Evolutionary conservation across 306 rosid genomes (phyloP), one percentile per base, ranked within the genome.

Genomic region (Styphnolobium japonicum): DNA sequence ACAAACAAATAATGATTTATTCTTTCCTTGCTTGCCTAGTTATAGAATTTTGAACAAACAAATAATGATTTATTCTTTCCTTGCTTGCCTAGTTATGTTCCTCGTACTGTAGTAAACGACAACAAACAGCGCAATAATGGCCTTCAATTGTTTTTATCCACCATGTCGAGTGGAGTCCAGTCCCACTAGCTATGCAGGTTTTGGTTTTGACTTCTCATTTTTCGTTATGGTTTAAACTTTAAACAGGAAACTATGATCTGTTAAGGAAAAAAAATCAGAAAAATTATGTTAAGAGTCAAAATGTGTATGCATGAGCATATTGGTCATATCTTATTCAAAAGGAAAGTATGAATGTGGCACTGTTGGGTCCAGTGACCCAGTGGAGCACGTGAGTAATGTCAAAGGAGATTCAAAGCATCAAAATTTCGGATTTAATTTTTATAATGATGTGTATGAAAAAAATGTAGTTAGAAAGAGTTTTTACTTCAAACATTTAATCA

Each of bases 361-460:
- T 39, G 68, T 40, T 66, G 88, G 82, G 83, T 64, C 74, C 72
- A 57, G 69, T 60, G 21, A 56, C 25, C 56, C 18, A 77, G 69
- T 70, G 77, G 84, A 83, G 64, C 87, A 80, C 81, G 80, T 83
- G 89, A 57, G 33, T 2, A 70, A 16, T 74, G 85, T 85, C 88
- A 75, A 71, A 37, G 39, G 10, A 22, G 16, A 52, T 77, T 52
- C 34, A 83, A 80, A 73, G 49, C 66, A 67, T 69, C 62, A 12
- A 53, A n/a, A n/a, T n/a, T n/a, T n/a, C n/a, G n/a, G n/a, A n/a
- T n/a, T n/a, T n/a, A n/a, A n/a, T n/a, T n/a, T n/a, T n/a, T n/a
- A n/a, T n/a, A n/a, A n/a, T n/a, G n/a, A n/a, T n/a, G n/a, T n/a
- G n/a, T n/a, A n/a, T n/a, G n/a, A n/a, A n/a, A n/a, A n/a, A n/a